Evolutionary conservation across 139 green algal genomes (phyloP).

Genomic region (Chlorella sp.): DNA sequence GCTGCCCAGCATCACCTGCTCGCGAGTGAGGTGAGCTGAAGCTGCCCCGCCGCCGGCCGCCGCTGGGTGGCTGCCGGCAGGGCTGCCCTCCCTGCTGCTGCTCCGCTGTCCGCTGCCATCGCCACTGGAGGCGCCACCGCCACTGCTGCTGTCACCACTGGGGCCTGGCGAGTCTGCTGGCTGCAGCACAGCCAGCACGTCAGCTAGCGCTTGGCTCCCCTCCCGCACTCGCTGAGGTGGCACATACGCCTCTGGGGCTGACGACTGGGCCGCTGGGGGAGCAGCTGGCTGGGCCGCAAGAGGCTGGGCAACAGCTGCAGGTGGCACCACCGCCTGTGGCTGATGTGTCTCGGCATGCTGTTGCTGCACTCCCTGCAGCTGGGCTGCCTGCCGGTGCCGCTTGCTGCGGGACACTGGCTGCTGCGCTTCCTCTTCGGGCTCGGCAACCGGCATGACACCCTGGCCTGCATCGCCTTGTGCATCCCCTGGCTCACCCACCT

Average conservation of each 20-base stretch:
- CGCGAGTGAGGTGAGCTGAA: background rate
- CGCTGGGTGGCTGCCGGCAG: background rate
- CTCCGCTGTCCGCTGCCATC: background rate
- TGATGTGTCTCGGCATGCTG: background rate
- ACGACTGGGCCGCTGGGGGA: background rate
- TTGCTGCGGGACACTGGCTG: constrained; percentile 1
- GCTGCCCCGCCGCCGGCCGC: background rate
- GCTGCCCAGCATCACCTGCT: constrained; percentile 21
- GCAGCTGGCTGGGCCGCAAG: background rate
- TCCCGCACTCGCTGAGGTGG: background rate
- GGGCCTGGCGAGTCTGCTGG: background rate
- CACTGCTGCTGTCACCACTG: background rate
- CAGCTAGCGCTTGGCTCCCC: constrained; percentile 10
- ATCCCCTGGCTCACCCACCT: background rate
- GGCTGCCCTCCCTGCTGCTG: background rate
- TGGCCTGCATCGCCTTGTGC: background rate
- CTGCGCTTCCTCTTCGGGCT: background rate
- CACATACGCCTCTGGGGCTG: background rate
- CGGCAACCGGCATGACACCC: background rate
- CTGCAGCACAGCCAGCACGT: constrained; percentile 9
- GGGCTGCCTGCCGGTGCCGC: background rate
- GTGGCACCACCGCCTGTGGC: background rate
- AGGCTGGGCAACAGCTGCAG: background rate
- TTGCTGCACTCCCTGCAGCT: background rate
- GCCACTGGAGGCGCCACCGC: background rate